Conservation (phyloP, 257 asterid species). For the Petunia axillaris region DNA sequence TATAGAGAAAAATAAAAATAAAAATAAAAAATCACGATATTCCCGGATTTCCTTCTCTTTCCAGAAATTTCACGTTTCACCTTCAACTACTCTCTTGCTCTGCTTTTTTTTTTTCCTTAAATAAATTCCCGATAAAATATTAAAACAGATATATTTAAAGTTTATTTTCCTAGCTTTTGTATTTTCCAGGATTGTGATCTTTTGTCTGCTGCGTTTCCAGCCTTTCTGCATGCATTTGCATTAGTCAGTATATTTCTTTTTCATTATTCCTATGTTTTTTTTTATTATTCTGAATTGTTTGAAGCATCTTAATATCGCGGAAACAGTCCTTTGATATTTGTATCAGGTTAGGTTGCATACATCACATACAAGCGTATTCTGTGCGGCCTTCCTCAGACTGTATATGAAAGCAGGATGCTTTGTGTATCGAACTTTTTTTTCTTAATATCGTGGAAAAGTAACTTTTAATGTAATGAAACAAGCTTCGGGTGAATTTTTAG, state of each 20-base stretch:
- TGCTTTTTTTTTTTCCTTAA: background rate
- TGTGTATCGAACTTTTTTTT: too few relatives aligned
- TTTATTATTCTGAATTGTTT: too few relatives aligned
- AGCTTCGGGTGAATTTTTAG: background rate
- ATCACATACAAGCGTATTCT: too few relatives aligned
- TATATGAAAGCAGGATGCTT: too few relatives aligned
- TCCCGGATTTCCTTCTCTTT: slow-evolving; percentile 14
- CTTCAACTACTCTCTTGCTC: background rate
- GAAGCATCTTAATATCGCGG: too few relatives aligned
- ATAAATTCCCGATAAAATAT: background rate
- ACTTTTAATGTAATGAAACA: background rate
- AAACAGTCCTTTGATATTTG: too few relatives aligned
- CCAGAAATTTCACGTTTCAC: slow-evolving; percentile 19
- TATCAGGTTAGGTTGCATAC: too few relatives aligned
- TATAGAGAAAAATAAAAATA: background rate
- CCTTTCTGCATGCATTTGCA: slow-evolving; percentile 3
- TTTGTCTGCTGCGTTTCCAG: background rate
- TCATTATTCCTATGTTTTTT: background rate
- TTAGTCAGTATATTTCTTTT: background rate
- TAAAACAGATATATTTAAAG: background rate
- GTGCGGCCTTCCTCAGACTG: too few relatives aligned
- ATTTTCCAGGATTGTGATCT: background rate
- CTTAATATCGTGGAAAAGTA: too few relatives aligned
- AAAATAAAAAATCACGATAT: background rate
- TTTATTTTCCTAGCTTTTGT: background rate